A percentile compares a stretch with the other conserved stretches of the same genome.
Evolutionary conservation across 805 yeast species (phyloP).

Genomic region (Candida hungchunana): DNA sequence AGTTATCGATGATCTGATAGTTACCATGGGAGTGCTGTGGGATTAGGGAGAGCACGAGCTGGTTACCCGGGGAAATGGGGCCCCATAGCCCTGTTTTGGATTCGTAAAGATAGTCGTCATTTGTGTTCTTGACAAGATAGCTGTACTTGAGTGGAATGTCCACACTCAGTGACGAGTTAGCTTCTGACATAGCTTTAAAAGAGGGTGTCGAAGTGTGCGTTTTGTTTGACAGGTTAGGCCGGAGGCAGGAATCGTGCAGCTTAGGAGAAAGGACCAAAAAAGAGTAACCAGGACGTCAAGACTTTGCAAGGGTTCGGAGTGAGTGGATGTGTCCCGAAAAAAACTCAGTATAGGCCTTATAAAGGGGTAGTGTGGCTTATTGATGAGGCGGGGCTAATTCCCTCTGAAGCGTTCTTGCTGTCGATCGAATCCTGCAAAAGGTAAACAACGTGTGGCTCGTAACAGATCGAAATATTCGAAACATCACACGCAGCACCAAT

Average conservation of each 20-base stretch:
- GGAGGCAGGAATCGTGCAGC: not conserved
- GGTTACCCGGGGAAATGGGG: conserved; percentile 11
- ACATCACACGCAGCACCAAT: too few relatives aligned
- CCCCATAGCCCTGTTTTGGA: conserved; percentile 23
- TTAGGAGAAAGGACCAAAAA: too few relatives aligned
- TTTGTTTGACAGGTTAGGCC: too few relatives aligned
- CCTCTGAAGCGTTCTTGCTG: not conserved
- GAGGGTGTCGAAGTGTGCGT: not conserved
- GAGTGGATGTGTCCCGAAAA: too few relatives aligned
- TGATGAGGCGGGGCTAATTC: too few relatives aligned
- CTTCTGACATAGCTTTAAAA: not conserved
- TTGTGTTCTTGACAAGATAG: conserved; percentile 13
- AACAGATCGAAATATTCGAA: conserved; percentile 1
- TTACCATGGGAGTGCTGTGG: conserved; percentile 1
- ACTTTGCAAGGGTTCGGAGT: too few relatives aligned
- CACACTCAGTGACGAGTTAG: conserved; percentile 2
- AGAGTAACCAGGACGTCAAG: too few relatives aligned
- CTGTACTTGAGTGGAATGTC: conserved; percentile 22
- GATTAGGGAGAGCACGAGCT: conserved; percentile 4
- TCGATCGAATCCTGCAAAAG: conserved; percentile 2
- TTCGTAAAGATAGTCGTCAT: conserved; percentile 14
- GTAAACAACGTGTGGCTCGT: conserved; percentile 9
- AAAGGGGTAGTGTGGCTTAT: too few relatives aligned
- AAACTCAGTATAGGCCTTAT: too few relatives aligned
- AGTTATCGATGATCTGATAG: conserved; percentile 23